phyloP scores from a whole-genome alignment of 257 asterid species.

The Ballota nigra region DNA sequence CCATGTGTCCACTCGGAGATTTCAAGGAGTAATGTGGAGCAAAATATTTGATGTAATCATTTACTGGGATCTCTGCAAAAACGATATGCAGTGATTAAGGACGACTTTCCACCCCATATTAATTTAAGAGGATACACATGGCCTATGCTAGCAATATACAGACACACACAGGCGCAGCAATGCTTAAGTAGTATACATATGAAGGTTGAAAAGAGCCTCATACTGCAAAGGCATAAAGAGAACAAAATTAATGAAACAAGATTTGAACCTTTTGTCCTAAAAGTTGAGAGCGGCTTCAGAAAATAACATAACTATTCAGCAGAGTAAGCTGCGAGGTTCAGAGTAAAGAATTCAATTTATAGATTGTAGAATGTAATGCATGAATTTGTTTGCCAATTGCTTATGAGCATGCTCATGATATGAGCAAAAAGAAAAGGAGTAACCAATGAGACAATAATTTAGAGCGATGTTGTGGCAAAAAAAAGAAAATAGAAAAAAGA shows the following conservation, averaged over 20 bases:
- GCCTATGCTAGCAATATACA: conserved; percentile 6
- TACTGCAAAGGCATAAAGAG: background rate
- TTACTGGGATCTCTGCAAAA: conserved; percentile 90
- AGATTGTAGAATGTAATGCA: background rate
- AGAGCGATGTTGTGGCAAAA: background rate
- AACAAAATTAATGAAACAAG: background rate
- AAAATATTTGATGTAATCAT: conserved; percentile 84
- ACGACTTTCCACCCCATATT: conserved; percentile 12
- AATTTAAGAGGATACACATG: background rate
- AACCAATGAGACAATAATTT: background rate
- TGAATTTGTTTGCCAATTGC: background rate
- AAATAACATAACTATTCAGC: background rate
- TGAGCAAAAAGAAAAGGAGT: background rate
- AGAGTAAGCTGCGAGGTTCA: background rate
- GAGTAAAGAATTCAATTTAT: background rate
- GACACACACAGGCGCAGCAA: background rate
- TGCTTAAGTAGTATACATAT: background rate
- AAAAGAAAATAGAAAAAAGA: too few relatives aligned
- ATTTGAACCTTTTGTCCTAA: background rate
- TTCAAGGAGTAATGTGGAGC: conserved; percentile 83
- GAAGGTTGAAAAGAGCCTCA: background rate
- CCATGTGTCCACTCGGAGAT: conserved; percentile 75
- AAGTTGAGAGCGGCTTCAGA: background rate
- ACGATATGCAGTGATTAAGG: background rate
- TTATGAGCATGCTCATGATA: background rate